Conservation (phyloP, 805 yeast genomes). For the Sugiyamaella floridensis region DNA sequence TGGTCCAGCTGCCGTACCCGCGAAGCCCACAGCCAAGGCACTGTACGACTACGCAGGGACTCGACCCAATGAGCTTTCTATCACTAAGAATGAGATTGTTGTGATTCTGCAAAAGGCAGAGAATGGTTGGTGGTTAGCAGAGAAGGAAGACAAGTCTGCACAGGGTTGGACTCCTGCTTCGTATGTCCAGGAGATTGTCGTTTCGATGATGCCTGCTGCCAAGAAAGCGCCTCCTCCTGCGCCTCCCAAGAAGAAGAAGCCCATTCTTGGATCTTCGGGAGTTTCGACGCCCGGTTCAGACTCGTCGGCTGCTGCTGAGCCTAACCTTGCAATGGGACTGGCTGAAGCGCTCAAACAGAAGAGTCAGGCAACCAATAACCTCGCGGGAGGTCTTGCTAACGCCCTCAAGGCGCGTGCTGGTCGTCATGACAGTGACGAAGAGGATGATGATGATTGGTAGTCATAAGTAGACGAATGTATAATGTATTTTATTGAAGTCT, state of each 20-base stretch:
- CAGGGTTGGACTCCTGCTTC: conserved; percentile 98
- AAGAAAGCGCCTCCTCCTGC: conserved; percentile 27
- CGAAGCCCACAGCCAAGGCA: conserved; percentile 74
- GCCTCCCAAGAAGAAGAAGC: conserved; percentile 19
- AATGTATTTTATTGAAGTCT: neutral
- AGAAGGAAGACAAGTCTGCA: conserved; percentile 59
- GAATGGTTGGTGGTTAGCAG: conserved; percentile 94
- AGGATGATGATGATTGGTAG: conserved; percentile 36
- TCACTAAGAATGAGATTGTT: conserved; percentile 68
- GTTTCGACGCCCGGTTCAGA: conserved; percentile 14
- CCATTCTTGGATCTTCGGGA: conserved; percentile 16
- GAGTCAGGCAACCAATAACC: conserved; percentile 49
- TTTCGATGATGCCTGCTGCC: conserved; percentile 15
- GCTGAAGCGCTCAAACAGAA: conserved; percentile 65
- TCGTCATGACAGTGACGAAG: conserved; percentile 60
- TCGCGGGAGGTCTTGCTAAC: conserved; percentile 84
- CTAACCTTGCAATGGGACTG: conserved; percentile 44
- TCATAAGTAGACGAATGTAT: neutral
- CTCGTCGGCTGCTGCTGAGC: conserved; percentile 20
- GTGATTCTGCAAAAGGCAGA: conserved; percentile 64
- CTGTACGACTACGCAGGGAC: conserved; percentile 85
- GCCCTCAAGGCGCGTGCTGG: conserved; percentile 70
- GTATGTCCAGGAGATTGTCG: conserved; percentile 48
- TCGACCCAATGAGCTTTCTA: conserved; percentile 75
- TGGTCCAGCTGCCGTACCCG: conserved; percentile 42